Evolutionary conservation across 495 filamentous ascomycete genomes (phyloP), one percentile per base, ranked within the genome.

Genomic region (Hypoxylon lienhwacheense): DNA sequence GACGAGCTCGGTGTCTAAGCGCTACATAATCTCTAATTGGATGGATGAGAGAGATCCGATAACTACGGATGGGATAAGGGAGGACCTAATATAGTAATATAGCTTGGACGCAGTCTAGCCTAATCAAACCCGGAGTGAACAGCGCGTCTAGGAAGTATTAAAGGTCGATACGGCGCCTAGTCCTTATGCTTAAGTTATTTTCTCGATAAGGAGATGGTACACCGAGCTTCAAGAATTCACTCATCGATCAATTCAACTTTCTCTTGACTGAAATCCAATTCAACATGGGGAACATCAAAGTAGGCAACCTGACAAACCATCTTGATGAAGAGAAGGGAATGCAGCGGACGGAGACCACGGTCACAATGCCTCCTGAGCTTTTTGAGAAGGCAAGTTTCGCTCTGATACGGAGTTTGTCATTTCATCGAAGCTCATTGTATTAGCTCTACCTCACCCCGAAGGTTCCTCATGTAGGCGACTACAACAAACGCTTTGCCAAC

Each of bases 361-460:
- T 77, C 34, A 74, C 73, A 5, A 74, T 79, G 63, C 75, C 77
- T 4, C 76, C 77, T 10, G 78, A 81, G 70, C 66, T 81, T 16
- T 82, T 81, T 33, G 77, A 82, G 67, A 81, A 81, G 65, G 72
- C 71, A 44, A 39, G 45, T 17, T 39, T 19, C 35, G 8, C 47
- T 14, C 33, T 6, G 4, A 20, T 5, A 0, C 1, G 8, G 25
- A 7, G 3, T 24, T 41, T 0, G n/a, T 26, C 5, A 39, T 20
- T 25, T 8, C 14, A 19, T 21, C 11, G n/a, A 47, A 19, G 15
- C 46, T 59, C 5, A 51, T 14, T 3, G 1, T 25, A 12, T 8
- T 56, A 72, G 67, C 73, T 81, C 7, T 82, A 81, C 56, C 70
- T 82, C 15, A 75, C 77, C 1, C 78, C 78, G 1, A 81, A 82